A percentile compares a stretch with the other conserved stretches of the same genome.
These are phyloP conservation scores for Cadophora sp. DNA, from an alignment of 2,329 filamentous ascomycete species.

Conservation along the genomic window DNA sequence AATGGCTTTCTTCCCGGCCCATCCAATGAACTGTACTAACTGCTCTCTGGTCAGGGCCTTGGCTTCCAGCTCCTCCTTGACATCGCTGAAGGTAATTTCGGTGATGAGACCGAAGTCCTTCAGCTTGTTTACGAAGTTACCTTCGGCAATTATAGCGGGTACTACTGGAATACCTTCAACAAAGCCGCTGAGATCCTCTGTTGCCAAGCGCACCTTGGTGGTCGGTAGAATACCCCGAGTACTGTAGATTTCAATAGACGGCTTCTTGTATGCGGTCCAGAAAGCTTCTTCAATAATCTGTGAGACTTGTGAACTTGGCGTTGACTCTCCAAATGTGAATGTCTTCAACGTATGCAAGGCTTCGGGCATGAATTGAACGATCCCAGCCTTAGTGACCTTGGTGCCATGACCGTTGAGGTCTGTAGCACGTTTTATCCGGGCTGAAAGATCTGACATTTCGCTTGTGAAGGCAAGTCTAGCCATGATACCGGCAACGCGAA, in stretches of 20 bases:
- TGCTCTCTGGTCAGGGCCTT: conserved; percentile 83
- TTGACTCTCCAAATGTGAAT: conserved; percentile 89
- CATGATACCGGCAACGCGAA: conserved; percentile 89
- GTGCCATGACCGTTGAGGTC: conserved; percentile 50
- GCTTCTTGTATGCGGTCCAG: conserved; percentile 87
- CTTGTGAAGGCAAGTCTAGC: conserved; percentile 86
- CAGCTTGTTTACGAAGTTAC: conserved; percentile 80
- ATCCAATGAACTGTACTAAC: conserved; percentile 81
- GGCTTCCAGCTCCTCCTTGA: conserved; percentile 80
- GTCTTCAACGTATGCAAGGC: conserved; percentile 85
- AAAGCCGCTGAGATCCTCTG: conserved; percentile 72
- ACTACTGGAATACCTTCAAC: conserved; percentile 88
- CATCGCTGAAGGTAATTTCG: conserved; percentile 85
- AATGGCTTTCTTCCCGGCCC: conserved; percentile 77
- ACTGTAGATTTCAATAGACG: conserved; percentile 86
- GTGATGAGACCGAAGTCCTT: conserved; percentile 87
- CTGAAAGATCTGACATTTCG: conserved; percentile 81
- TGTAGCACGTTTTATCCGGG: conserved; percentile 58
- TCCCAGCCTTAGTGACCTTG: conserved; percentile 66
- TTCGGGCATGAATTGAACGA: conserved; percentile 74
- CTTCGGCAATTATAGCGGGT: conserved; percentile 75
- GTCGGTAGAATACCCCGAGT: conserved; percentile 88
- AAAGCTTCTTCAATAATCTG: conserved; percentile 93
- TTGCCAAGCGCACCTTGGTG: conserved; percentile 77
- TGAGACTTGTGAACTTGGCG: conserved; percentile 82